Evolutionary conservation across 2,329 filamentous ascomycete genomes (phyloP), one percentile per base, ranked within the genome.

Genomic region (Teratosphaeria zuluensis): DNA sequence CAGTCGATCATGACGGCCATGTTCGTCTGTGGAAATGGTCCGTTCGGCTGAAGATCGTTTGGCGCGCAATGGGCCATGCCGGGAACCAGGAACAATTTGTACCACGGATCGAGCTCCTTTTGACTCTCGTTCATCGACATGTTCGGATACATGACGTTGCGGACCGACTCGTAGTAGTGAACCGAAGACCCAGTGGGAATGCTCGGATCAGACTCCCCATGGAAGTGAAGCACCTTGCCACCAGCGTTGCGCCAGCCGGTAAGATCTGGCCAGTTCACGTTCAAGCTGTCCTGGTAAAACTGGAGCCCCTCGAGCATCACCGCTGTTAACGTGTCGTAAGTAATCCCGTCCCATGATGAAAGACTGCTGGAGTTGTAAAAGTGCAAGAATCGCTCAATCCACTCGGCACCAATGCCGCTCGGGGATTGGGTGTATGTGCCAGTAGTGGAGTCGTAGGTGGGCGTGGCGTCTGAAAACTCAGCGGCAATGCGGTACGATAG

Each of bases 211-310:
- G 77, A 78, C 68, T 84, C 81, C 56, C 81, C 81, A 69, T 84
- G 81, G 72, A 77, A 82, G 68, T 84, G 81, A 11, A 84, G 70
- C 4, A 84, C 69, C 69, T 84, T 84, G 56, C 80, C 81, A 30
- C 81, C 81, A 0, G 73, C 64, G 2, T 72, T 58, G 31, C 78
- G 71, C 72, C 83, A 83, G 8, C 72, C 63, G 0, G 77, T 79
- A 0, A 84, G 72, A 62, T 84, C 81, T 0, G 80, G 78, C 28
- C 77, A 65, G 1, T 77, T 82, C 8, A 80, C 84, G 64, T 84
- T 81, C 3, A 83, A 73, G 54, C 68, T 77, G 64, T 81, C 78
- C 32, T 72, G 59, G 68, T 81, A 84, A 46, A 73, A 73, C 54
- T 77, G 65, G 73, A 77, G 75, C 6, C 76, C 81, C 5, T 68